Evolutionary conservation across 2,329 filamentous ascomycete genomes (phyloP), one percentile per base, ranked within the genome.

Genomic region (Claviceps sp.): DNA sequence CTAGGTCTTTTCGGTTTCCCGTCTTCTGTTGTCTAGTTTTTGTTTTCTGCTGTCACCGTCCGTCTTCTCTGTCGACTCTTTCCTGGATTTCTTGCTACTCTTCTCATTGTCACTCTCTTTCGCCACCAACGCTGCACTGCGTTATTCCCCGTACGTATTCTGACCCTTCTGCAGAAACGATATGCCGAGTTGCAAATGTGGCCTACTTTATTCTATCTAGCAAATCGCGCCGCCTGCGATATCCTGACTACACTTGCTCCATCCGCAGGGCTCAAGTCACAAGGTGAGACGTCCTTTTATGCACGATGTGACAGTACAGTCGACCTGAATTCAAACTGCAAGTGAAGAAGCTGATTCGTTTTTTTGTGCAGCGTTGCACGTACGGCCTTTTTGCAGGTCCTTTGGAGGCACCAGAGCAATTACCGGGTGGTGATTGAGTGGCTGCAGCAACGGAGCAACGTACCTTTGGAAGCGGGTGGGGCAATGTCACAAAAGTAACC

Each of bases 381-480:
- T 49, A 72, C 73, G 30, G 88, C 89, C 5, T 95, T 95, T 60
- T 65, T 72, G 46, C 70, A 73, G 49, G 82, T 93, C 30, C 72
- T 96, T 59, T 64, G 67, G 47, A 76, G 74, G 58, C 88, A 85
- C 64, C 89, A 95, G 72, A 83, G 84, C 37, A 77, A 74, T 51
- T 87, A 89, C 65, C 62, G 61, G 5, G 67, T 68, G 34, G 75
- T 90, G 14, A 66, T 96, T 53, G 65, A 63, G 36, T 95, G 88
- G 88, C 67, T 95, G 54, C 72, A 75, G 6, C 62, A 55, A 14
- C 71, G 79, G 58, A 67, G 60, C 60, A 38, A 70, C 65, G 20
- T 18, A 30, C 40, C 43, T 24, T n/a, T 37, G n/a, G 24, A 3
- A 34, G 22, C 47, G 41, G 38, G 14, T 41, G 14, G 16, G 16